Evolutionary conservation across 129 eudicot species (phyloP).

Genomic region (Chrysanthemum makinoi): DNA sequence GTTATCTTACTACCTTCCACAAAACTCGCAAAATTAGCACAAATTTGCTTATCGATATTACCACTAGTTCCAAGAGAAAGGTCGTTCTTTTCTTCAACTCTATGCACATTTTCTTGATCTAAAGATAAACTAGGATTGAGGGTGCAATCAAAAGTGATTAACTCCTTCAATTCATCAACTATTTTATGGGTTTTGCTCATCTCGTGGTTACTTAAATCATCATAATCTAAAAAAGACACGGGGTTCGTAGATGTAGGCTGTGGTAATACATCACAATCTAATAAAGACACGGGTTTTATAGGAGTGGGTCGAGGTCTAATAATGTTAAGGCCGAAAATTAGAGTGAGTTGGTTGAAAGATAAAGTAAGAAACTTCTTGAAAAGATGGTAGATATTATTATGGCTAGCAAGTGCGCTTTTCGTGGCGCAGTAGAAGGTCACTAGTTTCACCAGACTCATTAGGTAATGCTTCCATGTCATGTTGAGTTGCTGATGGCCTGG

Average conservation of each 20-base stretch:
- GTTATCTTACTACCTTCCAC: slow-evolving; percentile 30
- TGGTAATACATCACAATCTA: slow-evolving; percentile 46
- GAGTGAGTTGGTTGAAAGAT: slow-evolving; percentile 46
- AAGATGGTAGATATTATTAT: slow-evolving; percentile 30
- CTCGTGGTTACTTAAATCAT: slow-evolving; percentile 22
- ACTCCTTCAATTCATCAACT: slow-evolving; percentile 46
- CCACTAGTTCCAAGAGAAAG: slow-evolving; percentile 8
- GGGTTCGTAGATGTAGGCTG: slow-evolving; percentile 18
- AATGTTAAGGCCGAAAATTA: slow-evolving; percentile 46
- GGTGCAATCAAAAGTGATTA: slow-evolving; percentile 43
- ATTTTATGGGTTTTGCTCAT: slow-evolving; percentile 31
- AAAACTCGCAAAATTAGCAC: slow-evolving; percentile 47
- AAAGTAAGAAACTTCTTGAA: slow-evolving; percentile 30
- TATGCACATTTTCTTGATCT: slow-evolving; percentile 22
- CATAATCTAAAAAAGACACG: slow-evolving; percentile 53
- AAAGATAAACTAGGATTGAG: slow-evolving; percentile 16
- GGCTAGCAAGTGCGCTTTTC: slow-evolving; percentile 83
- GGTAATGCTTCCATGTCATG: slow-evolving; percentile 86
- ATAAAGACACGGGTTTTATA: slow-evolving; percentile 47
- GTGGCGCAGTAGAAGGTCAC: slow-evolving; percentile 65
- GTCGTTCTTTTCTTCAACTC: slow-evolving; percentile 25
- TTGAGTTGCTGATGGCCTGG: slow-evolving; percentile 34
- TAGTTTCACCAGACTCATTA: slow-evolving; percentile 69
- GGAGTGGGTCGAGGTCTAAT: slow-evolving; percentile 23
- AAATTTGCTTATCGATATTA: slow-evolving; percentile 43